Evolutionary conservation across 2,329 filamentous ascomycete genomes (phyloP).

Genomic region (Colletotrichum ledebouriae): DNA sequence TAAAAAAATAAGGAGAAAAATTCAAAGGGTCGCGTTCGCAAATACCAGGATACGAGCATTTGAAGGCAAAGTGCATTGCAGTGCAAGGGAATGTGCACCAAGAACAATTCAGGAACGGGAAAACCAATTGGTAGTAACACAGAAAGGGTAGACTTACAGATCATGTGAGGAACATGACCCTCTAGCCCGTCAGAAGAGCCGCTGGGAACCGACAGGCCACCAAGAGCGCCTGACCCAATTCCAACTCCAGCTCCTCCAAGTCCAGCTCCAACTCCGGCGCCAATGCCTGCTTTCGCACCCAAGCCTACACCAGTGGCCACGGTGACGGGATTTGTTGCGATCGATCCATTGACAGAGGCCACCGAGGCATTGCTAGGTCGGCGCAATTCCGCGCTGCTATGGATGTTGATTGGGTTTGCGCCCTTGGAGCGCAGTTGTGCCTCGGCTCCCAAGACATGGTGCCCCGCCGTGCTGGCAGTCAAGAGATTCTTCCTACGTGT

Average conservation of each 20-base stretch:
- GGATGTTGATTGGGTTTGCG: slow-evolving; percentile 52
- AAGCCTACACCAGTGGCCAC: slow-evolving; percentile 18
- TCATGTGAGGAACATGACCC: slow-evolving; percentile 61
- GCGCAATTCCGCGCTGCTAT: slow-evolving; percentile 54
- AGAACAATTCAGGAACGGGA: neutral
- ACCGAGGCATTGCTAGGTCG: slow-evolving; percentile 52
- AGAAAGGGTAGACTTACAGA: slow-evolving; percentile 57
- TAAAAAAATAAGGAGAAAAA: neutral
- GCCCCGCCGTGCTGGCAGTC: slow-evolving; percentile 54
- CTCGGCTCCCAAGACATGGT: slow-evolving; percentile 56
- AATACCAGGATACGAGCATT: slow-evolving; percentile 4
- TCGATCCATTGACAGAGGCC: slow-evolving; percentile 47
- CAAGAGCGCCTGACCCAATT: slow-evolving; percentile 36
- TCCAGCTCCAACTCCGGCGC: slow-evolving; percentile 38
- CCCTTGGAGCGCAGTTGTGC: slow-evolving; percentile 58
- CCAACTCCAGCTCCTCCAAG: slow-evolving; percentile 32
- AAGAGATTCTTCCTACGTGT: slow-evolving; percentile 59
- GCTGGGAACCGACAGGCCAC: slow-evolving; percentile 35
- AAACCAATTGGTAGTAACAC: neutral
- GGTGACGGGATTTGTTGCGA: slow-evolving; percentile 28
- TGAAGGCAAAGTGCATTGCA: neutral
- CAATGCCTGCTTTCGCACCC: slow-evolving; percentile 26
- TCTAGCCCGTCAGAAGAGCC: slow-evolving; percentile 49
- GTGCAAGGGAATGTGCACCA: neutral
- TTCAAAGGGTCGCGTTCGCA: neutral